A percentile compares a stretch with the other conserved stretches of the same genome.
Conservation (phyloP, 2,329 filamentous ascomycete species). For the Verticillium longisporum region DNA sequence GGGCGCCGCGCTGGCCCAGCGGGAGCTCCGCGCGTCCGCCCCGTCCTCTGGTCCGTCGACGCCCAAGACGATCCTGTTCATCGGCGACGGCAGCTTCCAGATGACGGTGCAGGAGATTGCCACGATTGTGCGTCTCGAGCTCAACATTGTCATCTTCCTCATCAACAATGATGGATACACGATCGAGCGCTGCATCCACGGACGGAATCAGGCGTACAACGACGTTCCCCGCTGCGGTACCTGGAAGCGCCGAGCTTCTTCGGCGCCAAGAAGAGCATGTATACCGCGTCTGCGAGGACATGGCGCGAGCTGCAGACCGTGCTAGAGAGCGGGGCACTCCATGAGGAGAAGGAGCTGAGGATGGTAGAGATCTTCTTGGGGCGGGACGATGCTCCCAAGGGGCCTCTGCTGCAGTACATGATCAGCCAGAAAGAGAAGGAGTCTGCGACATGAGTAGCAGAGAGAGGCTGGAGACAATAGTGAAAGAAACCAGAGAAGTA, state of each 20-base stretch:
- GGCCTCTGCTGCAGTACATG: conserved; percentile 12
- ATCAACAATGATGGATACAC: conserved; percentile 56
- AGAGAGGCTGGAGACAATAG: no score
- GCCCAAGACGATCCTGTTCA: conserved; percentile 43
- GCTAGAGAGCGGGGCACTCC: conserved; percentile 12
- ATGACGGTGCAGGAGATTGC: conserved; percentile 61
- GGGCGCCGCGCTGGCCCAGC: conserved; percentile 47
- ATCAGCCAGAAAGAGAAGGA: conserved; percentile 3
- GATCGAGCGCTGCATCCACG: conserved; percentile 51
- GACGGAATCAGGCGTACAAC: conserved; percentile 45
- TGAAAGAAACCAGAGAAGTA: no score
- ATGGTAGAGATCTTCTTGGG: conserved; percentile 26
- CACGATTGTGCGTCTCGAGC: conserved; percentile 50
- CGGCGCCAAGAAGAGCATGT: conserved; percentile 32
- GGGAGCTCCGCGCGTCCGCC: conserved; percentile 25
- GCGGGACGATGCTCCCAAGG: conserved; percentile 21
- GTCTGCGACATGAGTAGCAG: no score
- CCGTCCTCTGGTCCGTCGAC: conserved; percentile 12
- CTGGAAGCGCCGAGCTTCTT: conserved; percentile 40
- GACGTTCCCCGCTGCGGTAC: conserved; percentile 47
- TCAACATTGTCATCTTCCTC: conserved; percentile 42
- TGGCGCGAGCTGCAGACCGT: conserved; percentile 37
- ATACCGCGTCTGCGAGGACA: conserved; percentile 30
- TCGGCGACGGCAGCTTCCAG: conserved; percentile 59
- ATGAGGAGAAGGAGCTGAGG: conserved; percentile 16